Conservation (phyloP, 2,329 filamentous ascomycete species). For the Malbranchea cinnamomea region DNA sequence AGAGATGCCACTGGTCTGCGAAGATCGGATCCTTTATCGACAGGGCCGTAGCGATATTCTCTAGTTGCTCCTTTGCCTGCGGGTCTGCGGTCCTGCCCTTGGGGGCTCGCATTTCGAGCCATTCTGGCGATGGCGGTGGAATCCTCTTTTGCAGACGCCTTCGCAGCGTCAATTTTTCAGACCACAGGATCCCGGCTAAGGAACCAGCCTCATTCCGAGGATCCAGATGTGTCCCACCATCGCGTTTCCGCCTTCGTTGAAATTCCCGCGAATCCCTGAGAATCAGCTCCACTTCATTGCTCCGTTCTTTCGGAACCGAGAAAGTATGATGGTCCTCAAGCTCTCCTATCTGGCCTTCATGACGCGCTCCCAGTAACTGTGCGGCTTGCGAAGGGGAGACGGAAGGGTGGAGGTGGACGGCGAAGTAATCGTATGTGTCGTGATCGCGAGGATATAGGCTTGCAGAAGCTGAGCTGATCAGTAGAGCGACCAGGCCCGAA, state of each 20-base stretch:
- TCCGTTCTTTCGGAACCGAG: slow-evolving; percentile 45
- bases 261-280: slow-evolving; percentile 39
- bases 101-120: slow-evolving; percentile 6
- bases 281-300: slow-evolving; percentile 38
- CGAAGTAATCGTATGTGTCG: slow-evolving; percentile 78
- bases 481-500: slow-evolving; percentile 4
- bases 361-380: slow-evolving; percentile 53
- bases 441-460: slow-evolving; percentile 51
- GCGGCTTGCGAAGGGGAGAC: slow-evolving; percentile 50
- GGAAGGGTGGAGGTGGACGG: slow-evolving; percentile 60
- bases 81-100: slow-evolving; percentile 21
- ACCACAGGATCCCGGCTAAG: slow-evolving; percentile 60
- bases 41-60: slow-evolving; percentile 49
- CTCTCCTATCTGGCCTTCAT: slow-evolving; percentile 69
- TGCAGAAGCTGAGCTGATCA: slow-evolving; percentile 32
- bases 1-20: slow-evolving; percentile 85
- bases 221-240: slow-evolving; percentile 7
- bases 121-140: slow-evolving; percentile 17
- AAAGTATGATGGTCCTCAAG: slow-evolving; percentile 76
- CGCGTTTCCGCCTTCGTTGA: slow-evolving; percentile 44
- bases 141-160: slow-evolving; percentile 46
- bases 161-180: slow-evolving; percentile 60
- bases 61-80: slow-evolving; percentile 43
- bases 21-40: slow-evolving; percentile 82
- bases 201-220: slow-evolving; percentile 29